These are phyloP conservation scores for Phytophthora capsici DNA, from an alignment of 352 stramenopile species.

Conservation along the genomic window DNA sequence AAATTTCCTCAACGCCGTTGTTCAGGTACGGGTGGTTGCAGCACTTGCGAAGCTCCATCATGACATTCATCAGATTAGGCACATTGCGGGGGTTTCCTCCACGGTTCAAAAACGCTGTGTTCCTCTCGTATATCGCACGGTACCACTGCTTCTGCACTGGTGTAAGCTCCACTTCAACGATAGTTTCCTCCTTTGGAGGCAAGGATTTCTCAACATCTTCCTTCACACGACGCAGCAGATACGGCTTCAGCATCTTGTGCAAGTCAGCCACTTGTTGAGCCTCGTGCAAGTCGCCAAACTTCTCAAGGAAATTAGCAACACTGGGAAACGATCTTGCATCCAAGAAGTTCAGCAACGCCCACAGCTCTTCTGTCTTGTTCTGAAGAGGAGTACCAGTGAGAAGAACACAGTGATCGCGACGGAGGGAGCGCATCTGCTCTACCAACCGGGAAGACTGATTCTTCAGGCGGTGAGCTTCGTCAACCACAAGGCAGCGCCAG, in stretches of 20 bases:
- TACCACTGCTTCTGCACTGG: conserved; percentile 92
- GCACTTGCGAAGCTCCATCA: conserved; percentile 93
- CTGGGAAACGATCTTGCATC: conserved; percentile 94
- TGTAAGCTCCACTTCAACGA: conserved; percentile 92
- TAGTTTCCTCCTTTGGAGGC: conserved; percentile 90
- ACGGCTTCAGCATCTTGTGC: conserved; percentile 92
- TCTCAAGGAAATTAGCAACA: conserved; percentile 93
- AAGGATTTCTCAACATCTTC: conserved; percentile 92
- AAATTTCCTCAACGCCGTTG: conserved; percentile 91
- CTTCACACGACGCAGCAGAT: conserved; percentile 89
- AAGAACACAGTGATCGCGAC: conserved; percentile 84
- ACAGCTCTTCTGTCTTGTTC: conserved; percentile 99
- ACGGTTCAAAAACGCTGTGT: conserved; percentile 91
- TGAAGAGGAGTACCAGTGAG: conserved; percentile 89
- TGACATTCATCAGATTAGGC: conserved; percentile 93
- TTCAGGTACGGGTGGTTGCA: conserved; percentile 94
- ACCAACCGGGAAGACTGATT: conserved; percentile 87
- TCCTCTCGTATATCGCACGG: conserved; percentile 97
- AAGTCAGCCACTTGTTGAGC: conserved; percentile 88
- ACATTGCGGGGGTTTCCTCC: conserved; percentile 82
- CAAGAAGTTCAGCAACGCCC: conserved; percentile 99
- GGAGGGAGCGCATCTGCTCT: conserved; percentile 85
- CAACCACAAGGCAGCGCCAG: conserved; percentile 89
- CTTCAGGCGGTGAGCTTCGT: conserved; percentile 91
- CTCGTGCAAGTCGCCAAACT: conserved; percentile 91